Evolutionary conservation across 768 basidiomycete genomes (phyloP).

Genomic region (Rhodotorula graminis): DNA sequence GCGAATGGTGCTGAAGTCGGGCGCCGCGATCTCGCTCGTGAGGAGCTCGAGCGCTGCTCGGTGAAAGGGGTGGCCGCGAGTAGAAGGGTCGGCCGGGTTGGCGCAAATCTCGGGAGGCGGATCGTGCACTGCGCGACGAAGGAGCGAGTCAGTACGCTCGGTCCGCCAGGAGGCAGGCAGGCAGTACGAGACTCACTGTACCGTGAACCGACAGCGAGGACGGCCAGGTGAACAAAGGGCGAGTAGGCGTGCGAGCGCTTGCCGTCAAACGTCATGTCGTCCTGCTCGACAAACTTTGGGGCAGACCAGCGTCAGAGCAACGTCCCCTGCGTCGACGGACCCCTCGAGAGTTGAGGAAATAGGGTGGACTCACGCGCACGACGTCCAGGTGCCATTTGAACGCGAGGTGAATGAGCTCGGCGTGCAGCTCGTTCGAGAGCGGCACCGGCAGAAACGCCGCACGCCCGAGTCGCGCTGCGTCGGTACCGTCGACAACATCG

Average conservation of each 20-base stretch:
- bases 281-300: background rate
- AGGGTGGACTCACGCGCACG: background rate
- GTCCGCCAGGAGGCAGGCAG: rapidly evolving
- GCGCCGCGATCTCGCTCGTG: background rate
- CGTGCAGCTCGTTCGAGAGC: background rate
- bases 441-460: background rate
- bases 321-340: background rate
- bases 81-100: background rate
- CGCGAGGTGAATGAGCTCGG: background rate
- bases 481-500: background rate
- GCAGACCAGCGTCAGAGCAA: background rate
- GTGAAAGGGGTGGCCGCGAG: background rate
- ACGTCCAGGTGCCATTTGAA: background rate
- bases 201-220: background rate
- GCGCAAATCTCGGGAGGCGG: background rate
- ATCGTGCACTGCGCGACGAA: background rate
- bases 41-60: background rate
- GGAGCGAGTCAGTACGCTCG: background rate
- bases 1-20: constrained; percentile 1
- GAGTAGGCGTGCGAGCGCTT: background rate
- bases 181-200: background rate
- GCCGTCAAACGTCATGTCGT: background rate
- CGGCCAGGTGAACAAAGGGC: background rate
- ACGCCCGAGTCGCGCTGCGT: too few relatives aligned
- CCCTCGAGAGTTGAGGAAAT: background rate